Base-by-base conservation (phyloP, 176 grass and related monocot species). In the Oryza meyeriana region DNA sequence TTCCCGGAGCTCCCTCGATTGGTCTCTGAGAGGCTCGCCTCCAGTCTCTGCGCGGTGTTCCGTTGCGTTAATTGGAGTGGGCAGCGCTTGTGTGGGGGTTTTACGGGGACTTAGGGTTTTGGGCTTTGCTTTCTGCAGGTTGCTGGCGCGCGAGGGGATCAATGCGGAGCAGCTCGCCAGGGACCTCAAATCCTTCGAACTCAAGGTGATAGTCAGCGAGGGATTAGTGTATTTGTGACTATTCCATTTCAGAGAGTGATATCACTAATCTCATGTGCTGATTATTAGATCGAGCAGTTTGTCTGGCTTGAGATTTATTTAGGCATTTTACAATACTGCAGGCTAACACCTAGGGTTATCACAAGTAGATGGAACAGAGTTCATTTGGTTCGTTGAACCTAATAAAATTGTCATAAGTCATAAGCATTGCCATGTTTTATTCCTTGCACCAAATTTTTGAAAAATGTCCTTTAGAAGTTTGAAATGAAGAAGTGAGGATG, bases 101-200 rank as follows among this genome's bases (percentile, higher is more conserved):
- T 65, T 71, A 1, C 35, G 31, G 48, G 71, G 48, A 84, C 69
- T 90, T 84, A 85, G 70, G 58, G 80, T 88, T 91, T 84, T 14
- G 52, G 64, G 52, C 50, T 67, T 82, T 82, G 38, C 68, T 26
- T 74, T 74, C 44, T 77, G 22, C 64, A 99, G 96, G 75, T 88
- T 99, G 64, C 89, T 99, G 42, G 96, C 96, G 4, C 90, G 93
- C 40, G 93, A 95, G 92, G 96, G 96, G 76, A 95, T 99, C 79
- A 95, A 95, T 85, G 91, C 89, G 0, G 96, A 99, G 52, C 87
- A 91, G 79, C 93, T 99, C 28, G 87, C 96, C 64, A 89, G 93
- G 81, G 93, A 95, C 77, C 96, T 99, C 71, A 99, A 95, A 62
- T 99, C 96, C 20, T 91, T 99, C 9, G 96, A 99, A 76, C 82